Evolutionary conservation across 2,329 filamentous ascomycete genomes (phyloP).

Genomic region (Penicillium oxalicum): DNA sequence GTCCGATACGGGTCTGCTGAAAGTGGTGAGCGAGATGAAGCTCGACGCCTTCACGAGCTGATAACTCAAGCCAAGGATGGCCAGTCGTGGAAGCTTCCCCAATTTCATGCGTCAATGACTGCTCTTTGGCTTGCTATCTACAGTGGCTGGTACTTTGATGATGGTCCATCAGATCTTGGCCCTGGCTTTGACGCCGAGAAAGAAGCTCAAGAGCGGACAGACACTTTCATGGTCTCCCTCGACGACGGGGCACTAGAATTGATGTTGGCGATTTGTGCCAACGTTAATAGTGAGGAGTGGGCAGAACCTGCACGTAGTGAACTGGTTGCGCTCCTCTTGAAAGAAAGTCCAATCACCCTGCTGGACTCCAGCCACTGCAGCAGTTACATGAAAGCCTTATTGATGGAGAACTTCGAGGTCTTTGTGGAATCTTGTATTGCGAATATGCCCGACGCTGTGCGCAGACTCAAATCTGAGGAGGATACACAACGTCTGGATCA

Average conservation of each 20-base stretch:
- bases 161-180: conserved; percentile 54
- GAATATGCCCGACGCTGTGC: conserved; percentile 87
- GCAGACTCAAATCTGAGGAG: conserved; percentile 79
- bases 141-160: conserved; percentile 79
- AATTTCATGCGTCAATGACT: conserved; percentile 70
- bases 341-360: conserved; percentile 66
- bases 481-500: conserved; percentile 63
- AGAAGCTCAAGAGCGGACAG: conserved; percentile 66
- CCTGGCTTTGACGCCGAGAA: conserved; percentile 57
- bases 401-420: conserved; percentile 76
- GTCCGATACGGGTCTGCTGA: conserved; percentile 73
- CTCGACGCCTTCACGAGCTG: conserved; percentile 62
- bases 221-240: conserved; percentile 67
- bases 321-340: conserved; percentile 74
- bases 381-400: conserved; percentile 61
- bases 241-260: conserved; percentile 92
- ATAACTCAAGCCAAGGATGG: conserved; percentile 63
- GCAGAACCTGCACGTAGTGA: conserved; percentile 79
- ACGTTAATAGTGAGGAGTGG: conserved; percentile 76
- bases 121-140: conserved; percentile 92
- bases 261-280: conserved; percentile 75
- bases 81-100: conserved; percentile 64
- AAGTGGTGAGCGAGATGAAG: conserved; percentile 61
- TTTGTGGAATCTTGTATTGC: conserved; percentile 92
- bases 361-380: conserved; percentile 65